Evolutionary conservation across 257 asterid species (phyloP).

Genomic region (Cruciata laevipes): DNA sequence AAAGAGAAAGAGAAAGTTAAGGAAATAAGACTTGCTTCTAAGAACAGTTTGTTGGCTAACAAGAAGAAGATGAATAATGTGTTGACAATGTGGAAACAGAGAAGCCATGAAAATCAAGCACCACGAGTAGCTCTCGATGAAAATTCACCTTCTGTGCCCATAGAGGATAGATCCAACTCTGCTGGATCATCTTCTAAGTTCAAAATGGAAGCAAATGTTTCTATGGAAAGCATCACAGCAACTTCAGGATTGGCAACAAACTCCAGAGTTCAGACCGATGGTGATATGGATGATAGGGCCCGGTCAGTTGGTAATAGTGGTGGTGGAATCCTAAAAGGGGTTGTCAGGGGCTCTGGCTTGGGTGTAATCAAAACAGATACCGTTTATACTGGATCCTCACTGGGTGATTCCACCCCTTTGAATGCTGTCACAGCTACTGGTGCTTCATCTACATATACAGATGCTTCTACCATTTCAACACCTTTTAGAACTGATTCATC

Average conservation of each 20-base stretch:
- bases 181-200: slow-evolving; percentile 42
- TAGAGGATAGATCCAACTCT: slow-evolving; percentile 51
- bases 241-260: slow-evolving; percentile 31
- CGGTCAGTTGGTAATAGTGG: slow-evolving; percentile 42
- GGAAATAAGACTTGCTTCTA: slow-evolving; percentile 87
- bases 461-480: slow-evolving; percentile 38
- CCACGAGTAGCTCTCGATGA: slow-evolving; percentile 82
- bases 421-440: slow-evolving; percentile 28
- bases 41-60: slow-evolving; percentile 86
- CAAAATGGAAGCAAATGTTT: slow-evolving; percentile 35
- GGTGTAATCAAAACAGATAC: slow-evolving; percentile 82
- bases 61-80: slow-evolving; percentile 98
- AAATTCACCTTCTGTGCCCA: slow-evolving; percentile 28
- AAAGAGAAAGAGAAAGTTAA: slow-evolving; percentile 84
- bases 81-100: slow-evolving; percentile 91
- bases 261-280: slow-evolving; percentile 36
- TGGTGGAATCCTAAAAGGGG: slow-evolving; percentile 74
- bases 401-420: slow-evolving; percentile 33
- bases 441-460: slow-evolving; percentile 34
- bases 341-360: slow-evolving; percentile 78
- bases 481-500: slow-evolving; percentile 85
- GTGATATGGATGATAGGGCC: slow-evolving; percentile 59
- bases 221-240: slow-evolving; percentile 32
- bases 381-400: slow-evolving; percentile 48
- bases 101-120: slow-evolving; percentile 91